phyloP scores from a whole-genome alignment of 257 asterid species.

The Solanum piurae region DNA sequence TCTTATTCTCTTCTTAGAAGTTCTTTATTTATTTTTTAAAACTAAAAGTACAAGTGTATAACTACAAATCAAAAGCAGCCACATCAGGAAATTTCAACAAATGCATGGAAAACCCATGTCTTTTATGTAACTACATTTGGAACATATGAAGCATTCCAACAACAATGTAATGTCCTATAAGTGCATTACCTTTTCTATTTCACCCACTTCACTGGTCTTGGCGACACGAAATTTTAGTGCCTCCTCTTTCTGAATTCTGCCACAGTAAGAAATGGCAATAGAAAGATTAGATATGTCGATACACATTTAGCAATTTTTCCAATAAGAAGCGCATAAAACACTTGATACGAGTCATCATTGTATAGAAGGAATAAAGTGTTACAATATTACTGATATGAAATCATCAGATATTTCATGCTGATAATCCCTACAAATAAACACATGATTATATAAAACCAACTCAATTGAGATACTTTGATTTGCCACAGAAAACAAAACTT shows the following conservation, averaged over 20 bases:
- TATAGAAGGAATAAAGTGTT: neutral
- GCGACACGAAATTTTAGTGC: slow-evolving; percentile 72
- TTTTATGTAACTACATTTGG: neutral
- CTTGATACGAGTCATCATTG: neutral
- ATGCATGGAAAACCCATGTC: neutral
- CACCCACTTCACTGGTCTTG: slow-evolving; percentile 69
- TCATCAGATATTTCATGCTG: neutral
- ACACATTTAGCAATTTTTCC: neutral
- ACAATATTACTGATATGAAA: neutral
- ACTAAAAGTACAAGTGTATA: neutral
- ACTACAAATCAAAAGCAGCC: neutral
- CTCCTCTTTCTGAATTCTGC: slow-evolving; percentile 90
- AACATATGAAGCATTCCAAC: neutral
- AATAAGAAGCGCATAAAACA: neutral
- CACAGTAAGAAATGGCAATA: slow-evolving; percentile 1
- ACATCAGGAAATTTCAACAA: neutral
- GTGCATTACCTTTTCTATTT: slow-evolving; percentile 66
- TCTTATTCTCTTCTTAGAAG: neutral
- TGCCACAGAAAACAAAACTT: neutral
- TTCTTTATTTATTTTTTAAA: neutral
- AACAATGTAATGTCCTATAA: neutral
- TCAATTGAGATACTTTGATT: neutral
- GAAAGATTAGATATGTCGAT: neutral
- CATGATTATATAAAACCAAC: neutral
- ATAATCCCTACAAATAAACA: neutral